These are phyloP conservation scores for Artemisia argyi DNA, from an alignment of 129 eudicot species.

Conservation along the genomic window DNA sequence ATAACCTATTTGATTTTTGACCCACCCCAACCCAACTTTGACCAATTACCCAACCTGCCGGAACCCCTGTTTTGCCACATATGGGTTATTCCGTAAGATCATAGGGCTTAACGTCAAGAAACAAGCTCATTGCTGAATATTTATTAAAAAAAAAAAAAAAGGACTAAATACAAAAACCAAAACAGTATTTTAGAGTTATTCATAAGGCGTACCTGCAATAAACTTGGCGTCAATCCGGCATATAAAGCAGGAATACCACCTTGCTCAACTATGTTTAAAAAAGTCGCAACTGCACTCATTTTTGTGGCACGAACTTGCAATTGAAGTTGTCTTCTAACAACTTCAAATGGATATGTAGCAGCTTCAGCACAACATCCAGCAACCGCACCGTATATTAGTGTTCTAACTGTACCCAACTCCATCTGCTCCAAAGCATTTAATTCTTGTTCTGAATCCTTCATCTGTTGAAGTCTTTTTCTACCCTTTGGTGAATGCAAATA, in stretches of 20 bases:
- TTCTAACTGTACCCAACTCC: slow-evolving; percentile 85
- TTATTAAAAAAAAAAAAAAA: no score
- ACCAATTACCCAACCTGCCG: no score
- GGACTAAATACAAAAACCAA: no score
- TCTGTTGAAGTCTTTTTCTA: slow-evolving; percentile 60
- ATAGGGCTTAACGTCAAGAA: no score
- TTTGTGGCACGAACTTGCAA: slow-evolving; percentile 83
- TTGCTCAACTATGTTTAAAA: slow-evolving; percentile 69
- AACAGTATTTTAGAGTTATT: no score
- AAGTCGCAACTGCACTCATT: slow-evolving; percentile 82
- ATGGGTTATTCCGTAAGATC: no score
- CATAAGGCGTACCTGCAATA: slow-evolving; percentile 66
- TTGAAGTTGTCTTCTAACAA: slow-evolving; percentile 96
- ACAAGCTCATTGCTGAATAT: no score
- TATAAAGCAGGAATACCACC: slow-evolving; percentile 94
- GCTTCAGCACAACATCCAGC: slow-evolving; percentile 98
- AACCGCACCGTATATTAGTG: slow-evolving; percentile 85
- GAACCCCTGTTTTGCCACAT: no score
- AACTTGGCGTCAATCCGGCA: slow-evolving; percentile 89
- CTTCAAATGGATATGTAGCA: slow-evolving; percentile 98
- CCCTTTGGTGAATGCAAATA: slow-evolving; percentile 91
- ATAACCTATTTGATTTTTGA: no score
- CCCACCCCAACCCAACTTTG: no score
- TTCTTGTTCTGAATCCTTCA: slow-evolving; percentile 65
- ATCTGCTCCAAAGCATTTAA: slow-evolving; percentile 88